phyloP scores from a whole-genome alignment of 1,139 yeast genomes.

The Kodamaea ohmeri region DNA sequence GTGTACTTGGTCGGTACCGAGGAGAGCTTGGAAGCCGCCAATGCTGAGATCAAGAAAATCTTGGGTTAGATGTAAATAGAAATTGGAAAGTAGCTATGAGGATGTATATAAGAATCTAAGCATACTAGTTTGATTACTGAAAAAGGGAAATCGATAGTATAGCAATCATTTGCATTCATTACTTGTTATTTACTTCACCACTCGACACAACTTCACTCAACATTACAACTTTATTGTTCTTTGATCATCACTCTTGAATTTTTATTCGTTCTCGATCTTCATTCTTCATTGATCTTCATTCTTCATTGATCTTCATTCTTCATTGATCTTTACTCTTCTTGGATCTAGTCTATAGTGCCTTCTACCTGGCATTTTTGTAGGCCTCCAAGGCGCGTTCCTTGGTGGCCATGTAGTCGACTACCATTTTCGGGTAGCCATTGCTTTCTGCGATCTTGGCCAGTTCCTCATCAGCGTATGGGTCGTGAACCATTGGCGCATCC shows the following conservation, averaged over 20 bases:
- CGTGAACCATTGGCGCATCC: slow-evolving; percentile 31
- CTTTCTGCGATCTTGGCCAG: slow-evolving; percentile 16
- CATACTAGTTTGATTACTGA: too few relatives aligned
- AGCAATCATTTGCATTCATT: too few relatives aligned
- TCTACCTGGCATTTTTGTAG: slow-evolving; percentile 32
- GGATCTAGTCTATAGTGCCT: too few relatives aligned
- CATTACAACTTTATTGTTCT: too few relatives aligned
- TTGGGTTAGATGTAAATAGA: slow-evolving; percentile 4
- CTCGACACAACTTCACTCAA: too few relatives aligned
- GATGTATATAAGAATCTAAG: too few relatives aligned
- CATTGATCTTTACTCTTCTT: background rate
- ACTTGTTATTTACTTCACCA: too few relatives aligned
- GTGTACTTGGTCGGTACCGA: slow-evolving; percentile 33
- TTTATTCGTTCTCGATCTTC: background rate
- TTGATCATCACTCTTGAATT: too few relatives aligned
- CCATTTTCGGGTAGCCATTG: slow-evolving; percentile 42
- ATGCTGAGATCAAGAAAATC: slow-evolving; percentile 25
- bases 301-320: background rate
- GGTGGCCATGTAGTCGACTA: slow-evolving; percentile 36
- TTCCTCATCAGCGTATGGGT: slow-evolving; percentile 30
- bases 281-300: background rate
- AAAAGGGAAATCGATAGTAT: too few relatives aligned
- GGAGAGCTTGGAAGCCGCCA: slow-evolving; percentile 29
- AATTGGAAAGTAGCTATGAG: background rate
- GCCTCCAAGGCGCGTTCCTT: slow-evolving; percentile 39